Base-by-base conservation (phyloP, 2,329 filamentous ascomycete species). In the Bimuria novae-zelandiae region DNA sequence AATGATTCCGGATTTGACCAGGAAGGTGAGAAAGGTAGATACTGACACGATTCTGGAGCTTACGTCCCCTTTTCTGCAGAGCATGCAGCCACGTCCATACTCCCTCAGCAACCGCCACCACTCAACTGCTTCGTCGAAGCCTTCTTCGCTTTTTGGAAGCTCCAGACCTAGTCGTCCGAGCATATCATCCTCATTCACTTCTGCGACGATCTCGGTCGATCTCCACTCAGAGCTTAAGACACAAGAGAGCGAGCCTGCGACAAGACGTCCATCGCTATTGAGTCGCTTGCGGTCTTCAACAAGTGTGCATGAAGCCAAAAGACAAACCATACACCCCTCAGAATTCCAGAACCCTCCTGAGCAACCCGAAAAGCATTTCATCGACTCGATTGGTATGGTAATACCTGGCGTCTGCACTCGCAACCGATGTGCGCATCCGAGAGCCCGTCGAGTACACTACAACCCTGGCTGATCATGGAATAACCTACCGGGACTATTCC, bases 401-500 rank as follows among this genome's bases (percentile, higher is more conserved):
- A 57, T 64, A 23, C 63, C 65, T 12, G 65, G 65, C 8, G 62
- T 67, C 2, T 58, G 52, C 37, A 55, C 67, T 40, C 53, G 61
- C 14, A 41, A 27, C 4, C 60, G 54, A 36, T 68, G 65, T 40
- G 16, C 30, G 22, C 51, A 59, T 33, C 53, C 53, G 7, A n/a
- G 39, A 11, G 49, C 57, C 17, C 65, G 67, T 49, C 65, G 65
- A 68, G 51, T 68, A 68, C 29, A 62, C 59, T 4, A 68, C 64
- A 12, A 37, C 57, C 16, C 33, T 65, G 19, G 65, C 65, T 7
- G 64, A 68, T 39, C 65, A 68, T 44, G 61, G 65, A 1, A 56
- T 68, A 12, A 67, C 63, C 5, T 64, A 62, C 16, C 40, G 54
- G 2, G 63, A 67, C 39, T 63, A 64, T 41, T 33, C 40, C 14